phyloP scores from a whole-genome alignment of 495 filamentous ascomycete genomes.

The Cairneyella variabilis region DNA sequence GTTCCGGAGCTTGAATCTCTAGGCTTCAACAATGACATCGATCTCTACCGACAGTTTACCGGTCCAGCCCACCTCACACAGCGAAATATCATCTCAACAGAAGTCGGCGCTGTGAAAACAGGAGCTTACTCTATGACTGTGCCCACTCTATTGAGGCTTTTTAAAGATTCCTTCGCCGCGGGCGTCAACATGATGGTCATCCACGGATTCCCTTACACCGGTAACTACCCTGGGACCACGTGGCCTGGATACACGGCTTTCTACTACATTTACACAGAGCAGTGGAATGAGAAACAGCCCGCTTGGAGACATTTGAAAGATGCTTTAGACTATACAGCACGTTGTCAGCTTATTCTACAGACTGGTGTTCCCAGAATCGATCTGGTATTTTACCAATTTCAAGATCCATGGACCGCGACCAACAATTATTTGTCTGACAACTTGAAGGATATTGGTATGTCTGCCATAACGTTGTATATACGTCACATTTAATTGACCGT shows the following conservation, averaged over 20 bases:
- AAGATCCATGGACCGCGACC: no score
- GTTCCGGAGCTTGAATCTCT: no score
- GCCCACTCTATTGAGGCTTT: no score
- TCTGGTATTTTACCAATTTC: neutral
- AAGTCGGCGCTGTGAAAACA: constrained; percentile 31
- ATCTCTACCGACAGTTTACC: constrained; percentile 42
- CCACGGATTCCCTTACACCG: neutral
- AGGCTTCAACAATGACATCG: no score
- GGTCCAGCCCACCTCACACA: constrained; percentile 38
- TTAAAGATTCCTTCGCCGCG: no score
- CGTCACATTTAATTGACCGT: no score
- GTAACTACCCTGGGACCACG: neutral
- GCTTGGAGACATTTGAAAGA: neutral
- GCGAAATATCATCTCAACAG: constrained; percentile 38
- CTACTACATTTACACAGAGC: neutral
- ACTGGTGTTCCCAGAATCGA: neutral
- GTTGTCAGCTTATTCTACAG: neutral
- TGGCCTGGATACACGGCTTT: neutral
- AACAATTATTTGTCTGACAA: no score
- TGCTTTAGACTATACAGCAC: neutral
- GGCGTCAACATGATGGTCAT: neutral
- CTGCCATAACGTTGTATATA: no score
- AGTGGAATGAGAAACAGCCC: neutral
- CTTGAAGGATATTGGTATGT: no score
- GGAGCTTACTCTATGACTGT: constrained; percentile 31